A percentile compares a stretch with the other conserved stretches of the same genome.
These are phyloP conservation scores for Nepenthes alata DNA, from an alignment of 179 eudicot genomes.

Conservation along the genomic window DNA sequence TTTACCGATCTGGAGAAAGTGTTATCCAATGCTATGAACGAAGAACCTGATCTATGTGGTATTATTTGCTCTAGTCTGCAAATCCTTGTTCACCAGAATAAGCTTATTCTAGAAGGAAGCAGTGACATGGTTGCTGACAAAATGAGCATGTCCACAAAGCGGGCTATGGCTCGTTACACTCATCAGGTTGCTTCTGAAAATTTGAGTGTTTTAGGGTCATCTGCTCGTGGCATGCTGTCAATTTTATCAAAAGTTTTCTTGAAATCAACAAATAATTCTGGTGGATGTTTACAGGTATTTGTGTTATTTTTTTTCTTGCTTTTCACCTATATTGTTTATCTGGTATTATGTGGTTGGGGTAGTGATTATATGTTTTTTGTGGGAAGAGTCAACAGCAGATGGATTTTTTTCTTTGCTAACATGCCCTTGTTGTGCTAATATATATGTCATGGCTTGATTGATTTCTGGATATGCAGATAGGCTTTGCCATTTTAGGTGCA, in stretches of 20 bases:
- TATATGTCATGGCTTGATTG: no score
- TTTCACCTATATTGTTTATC: no score
- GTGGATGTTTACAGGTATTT: conserved; percentile 77
- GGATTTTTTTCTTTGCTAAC: no score
- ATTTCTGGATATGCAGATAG: no score
- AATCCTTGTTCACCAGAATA: conserved; percentile 78
- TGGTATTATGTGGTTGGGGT: no score
- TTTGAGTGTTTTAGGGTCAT: conserved; percentile 43
- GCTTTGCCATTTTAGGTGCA: no score
- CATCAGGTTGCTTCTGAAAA: conserved; percentile 53
- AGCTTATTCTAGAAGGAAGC: conserved; percentile 40
- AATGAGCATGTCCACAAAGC: conserved; percentile 31
- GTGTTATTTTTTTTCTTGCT: neutral
- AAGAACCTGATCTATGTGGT: conserved; percentile 66
- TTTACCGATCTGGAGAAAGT: conserved; percentile 45
- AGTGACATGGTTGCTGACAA: conserved; percentile 24
- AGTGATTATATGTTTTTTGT: no score
- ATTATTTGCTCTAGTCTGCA: conserved; percentile 77
- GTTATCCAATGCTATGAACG: conserved; percentile 38
- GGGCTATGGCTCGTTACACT: conserved; percentile 51
- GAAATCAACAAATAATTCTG: conserved; percentile 54
- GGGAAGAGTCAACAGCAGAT: no score
- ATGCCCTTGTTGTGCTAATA: no score
- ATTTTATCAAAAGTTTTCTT: conserved; percentile 45
- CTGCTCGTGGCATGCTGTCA: conserved; percentile 46